Conservation (phyloP, 257 asterid genomes). For the Scutellaria galericulata region DNA sequence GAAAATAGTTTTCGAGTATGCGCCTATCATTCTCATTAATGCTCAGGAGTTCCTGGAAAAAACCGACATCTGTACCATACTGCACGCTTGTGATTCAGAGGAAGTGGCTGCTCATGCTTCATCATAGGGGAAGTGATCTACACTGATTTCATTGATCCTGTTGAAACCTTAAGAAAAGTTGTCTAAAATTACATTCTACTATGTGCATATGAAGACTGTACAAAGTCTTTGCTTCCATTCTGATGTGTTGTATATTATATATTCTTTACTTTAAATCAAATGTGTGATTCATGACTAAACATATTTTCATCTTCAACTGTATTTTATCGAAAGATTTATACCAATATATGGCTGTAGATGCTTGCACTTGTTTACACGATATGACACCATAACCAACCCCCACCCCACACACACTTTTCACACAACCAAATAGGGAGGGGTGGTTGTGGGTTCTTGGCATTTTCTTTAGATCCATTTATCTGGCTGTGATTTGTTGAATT, state of each 20-base stretch:
- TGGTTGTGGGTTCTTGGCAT: conserved; percentile 15
- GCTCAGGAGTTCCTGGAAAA: conserved; percentile 82
- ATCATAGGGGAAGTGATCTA: conserved; percentile 39
- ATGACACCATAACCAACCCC: background rate
- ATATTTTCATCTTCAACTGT: conserved; percentile 4
- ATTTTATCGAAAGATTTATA: background rate
- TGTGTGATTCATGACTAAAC: background rate
- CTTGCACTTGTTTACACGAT: background rate
- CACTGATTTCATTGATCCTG: background rate
- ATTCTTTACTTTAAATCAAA: background rate
- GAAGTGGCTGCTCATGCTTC: conserved; percentile 46
- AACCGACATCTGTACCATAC: conserved; percentile 60
- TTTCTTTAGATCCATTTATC: conserved; percentile 1
- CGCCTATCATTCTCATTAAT: conserved; percentile 70
- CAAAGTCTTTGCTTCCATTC: conserved; percentile 23
- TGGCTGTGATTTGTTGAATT: conserved; percentile 9
- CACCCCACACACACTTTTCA: background rate
- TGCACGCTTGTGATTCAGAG: conserved; percentile 70
- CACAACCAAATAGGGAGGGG: background rate
- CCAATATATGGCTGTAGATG: background rate
- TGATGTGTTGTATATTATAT: conserved; percentile 35
- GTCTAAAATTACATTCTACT: conserved; percentile 8
- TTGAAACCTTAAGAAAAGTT: conserved; percentile 29
- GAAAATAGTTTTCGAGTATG: conserved; percentile 83
- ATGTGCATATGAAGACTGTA: conserved; percentile 33